These are phyloP conservation scores for Phenoliferia sp. DNA, from an alignment of 1,284 basidiomycete genomes.

Conservation along the genomic window DNA sequence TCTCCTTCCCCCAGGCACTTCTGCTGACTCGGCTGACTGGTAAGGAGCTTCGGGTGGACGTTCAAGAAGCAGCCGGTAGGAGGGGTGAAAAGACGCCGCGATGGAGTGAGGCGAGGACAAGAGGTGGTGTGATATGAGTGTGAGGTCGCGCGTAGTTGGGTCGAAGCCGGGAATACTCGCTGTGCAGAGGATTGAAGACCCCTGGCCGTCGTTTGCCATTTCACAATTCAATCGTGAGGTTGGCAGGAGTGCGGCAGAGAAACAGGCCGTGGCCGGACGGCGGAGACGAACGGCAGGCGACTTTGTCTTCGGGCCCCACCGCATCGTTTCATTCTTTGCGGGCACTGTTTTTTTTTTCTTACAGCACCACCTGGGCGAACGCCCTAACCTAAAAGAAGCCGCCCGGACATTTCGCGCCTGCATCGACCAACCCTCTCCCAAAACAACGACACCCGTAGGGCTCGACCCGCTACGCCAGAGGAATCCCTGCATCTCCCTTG, in stretches of 20 bases:
- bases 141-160: conserved; percentile 8
- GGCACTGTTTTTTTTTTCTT: no score
- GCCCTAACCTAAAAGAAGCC: no score
- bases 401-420: no score
- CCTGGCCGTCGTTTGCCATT: background rate
- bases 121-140: conserved; percentile 18
- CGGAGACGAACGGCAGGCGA: no score
- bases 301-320: no score
- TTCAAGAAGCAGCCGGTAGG: conserved; percentile 5
- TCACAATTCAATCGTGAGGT: no score
- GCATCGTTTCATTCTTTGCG: no score
- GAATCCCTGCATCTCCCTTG: conserved; percentile 22
- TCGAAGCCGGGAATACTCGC: conserved; percentile 12
- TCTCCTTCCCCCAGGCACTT: background rate
- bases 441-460: no score
- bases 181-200: conserved; percentile 7
- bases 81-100: background rate
- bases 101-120: conserved; percentile 9
- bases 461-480: conserved; percentile 21
- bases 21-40: background rate
- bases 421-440: no score
- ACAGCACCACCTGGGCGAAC: no score
- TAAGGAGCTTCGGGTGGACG: conserved; percentile 2
- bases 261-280: no score
- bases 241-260: no score